These are phyloP conservation scores for Colletotrichum musae DNA, from an alignment of 2,329 filamentous ascomycete genomes.

Conservation along the genomic window DNA sequence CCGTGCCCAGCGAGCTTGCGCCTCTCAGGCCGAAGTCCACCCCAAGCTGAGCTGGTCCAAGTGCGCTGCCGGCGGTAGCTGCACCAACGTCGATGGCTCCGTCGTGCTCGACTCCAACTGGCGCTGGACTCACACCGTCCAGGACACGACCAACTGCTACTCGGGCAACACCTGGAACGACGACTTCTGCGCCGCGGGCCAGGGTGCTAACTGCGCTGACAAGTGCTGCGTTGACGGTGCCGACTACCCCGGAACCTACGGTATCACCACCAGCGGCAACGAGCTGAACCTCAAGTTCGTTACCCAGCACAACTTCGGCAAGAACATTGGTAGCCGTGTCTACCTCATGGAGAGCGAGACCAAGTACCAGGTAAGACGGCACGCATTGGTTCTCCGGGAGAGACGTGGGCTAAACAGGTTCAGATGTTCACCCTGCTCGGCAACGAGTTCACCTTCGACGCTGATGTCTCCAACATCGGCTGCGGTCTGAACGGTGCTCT, in stretches of 20 bases:
- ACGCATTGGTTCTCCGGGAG: slow-evolving; percentile 48
- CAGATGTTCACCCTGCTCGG: slow-evolving; percentile 75
- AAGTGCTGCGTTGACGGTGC: slow-evolving; percentile 69
- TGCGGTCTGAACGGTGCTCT: slow-evolving; percentile 82
- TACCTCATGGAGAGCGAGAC: slow-evolving; percentile 75
- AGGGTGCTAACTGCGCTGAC: slow-evolving; percentile 59
- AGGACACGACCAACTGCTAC: slow-evolving; percentile 69
- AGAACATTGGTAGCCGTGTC: slow-evolving; percentile 69
- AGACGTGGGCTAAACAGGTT: slow-evolving; percentile 45
- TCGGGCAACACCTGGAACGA: slow-evolving; percentile 65
- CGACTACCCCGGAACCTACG: slow-evolving; percentile 66
- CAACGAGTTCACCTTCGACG: slow-evolving; percentile 81
- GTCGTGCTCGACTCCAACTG: slow-evolving; percentile 74
- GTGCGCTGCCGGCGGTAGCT: slow-evolving; percentile 66
- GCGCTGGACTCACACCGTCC: slow-evolving; percentile 69
- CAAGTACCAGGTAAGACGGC: slow-evolving; percentile 75
- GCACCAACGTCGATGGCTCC: slow-evolving; percentile 63
- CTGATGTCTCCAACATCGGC: slow-evolving; percentile 76
- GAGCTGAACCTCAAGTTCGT: slow-evolving; percentile 71
- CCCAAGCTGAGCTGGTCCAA: slow-evolving; percentile 67
- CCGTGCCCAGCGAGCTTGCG: slow-evolving; percentile 67
- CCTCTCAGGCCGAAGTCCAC: slow-evolving; percentile 63
- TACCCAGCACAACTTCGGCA: slow-evolving; percentile 62
- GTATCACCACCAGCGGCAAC: slow-evolving; percentile 66
- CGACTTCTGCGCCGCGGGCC: slow-evolving; percentile 50